Percentiles rank a stretch among this genome's conserved stretches.
phyloP scores from a whole-genome alignment of 2,329 filamentous ascomycete genomes.

The Sporothrix sp. region DNA sequence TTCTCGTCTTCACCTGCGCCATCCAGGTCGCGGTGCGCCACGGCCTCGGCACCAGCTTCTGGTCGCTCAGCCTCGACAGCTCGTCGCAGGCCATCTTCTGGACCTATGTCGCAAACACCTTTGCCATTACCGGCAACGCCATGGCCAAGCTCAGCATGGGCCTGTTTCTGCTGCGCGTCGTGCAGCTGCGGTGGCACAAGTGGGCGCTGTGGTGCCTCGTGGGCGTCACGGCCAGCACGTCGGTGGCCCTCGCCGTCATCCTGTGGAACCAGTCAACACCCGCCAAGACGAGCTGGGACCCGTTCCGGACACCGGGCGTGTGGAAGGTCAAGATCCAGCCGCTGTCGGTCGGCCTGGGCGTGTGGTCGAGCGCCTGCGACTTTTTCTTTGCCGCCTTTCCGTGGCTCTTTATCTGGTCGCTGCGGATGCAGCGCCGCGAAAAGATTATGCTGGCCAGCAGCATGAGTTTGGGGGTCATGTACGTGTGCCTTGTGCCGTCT shows the following conservation, averaged over 20 bases:
- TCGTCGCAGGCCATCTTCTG: conserved; percentile 30
- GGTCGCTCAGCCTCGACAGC: conserved; percentile 23
- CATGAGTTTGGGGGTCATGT: conserved; percentile 25
- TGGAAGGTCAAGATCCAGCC: conserved; percentile 30
- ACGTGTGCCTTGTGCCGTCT: background rate
- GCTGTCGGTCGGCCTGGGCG: conserved; percentile 28
- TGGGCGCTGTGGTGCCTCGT: conserved; percentile 26
- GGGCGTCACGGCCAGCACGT: conserved; percentile 25
- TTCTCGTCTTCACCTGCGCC: conserved; percentile 26
- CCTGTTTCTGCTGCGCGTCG: conserved; percentile 30
- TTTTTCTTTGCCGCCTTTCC: conserved; percentile 33
- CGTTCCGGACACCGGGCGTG: conserved; percentile 25
- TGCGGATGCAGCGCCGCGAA: conserved; percentile 36
- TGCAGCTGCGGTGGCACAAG: conserved; percentile 27
- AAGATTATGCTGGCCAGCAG: conserved; percentile 34
- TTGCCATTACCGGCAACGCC: conserved; percentile 27
- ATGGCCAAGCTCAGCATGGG: conserved; percentile 32
- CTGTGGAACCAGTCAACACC: conserved; percentile 32
- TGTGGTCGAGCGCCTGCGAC: conserved; percentile 30
- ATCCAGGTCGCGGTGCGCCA: conserved; percentile 28
- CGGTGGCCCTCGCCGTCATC: conserved; percentile 26
- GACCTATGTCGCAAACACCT: conserved; percentile 30
- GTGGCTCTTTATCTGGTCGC: conserved; percentile 35
- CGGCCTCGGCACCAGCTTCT: conserved; percentile 27
- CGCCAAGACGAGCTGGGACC: conserved; percentile 28